Base-by-base conservation (phyloP, 129 eudicot genomes). In the Heracleum sosnowskyi region DNA sequence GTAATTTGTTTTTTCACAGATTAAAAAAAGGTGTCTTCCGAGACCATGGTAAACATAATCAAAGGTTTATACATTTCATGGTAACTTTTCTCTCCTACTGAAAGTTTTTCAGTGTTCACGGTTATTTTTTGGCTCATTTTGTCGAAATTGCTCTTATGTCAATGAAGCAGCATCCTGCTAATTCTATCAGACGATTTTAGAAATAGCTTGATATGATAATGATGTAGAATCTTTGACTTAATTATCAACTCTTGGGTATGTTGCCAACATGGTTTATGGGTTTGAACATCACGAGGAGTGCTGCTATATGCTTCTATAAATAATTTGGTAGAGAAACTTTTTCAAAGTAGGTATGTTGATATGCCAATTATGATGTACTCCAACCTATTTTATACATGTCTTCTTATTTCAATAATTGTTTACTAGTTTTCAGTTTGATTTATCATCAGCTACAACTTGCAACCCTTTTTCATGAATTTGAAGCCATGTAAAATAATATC, bases 31-130 rank as follows among this genome's bases (percentile, higher is more conserved):
- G 40, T 80, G 78, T 44, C 77, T 47, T 22, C 77, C 29, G 49
- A 76, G n/a, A 83, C 40, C 78, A 94, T 94, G 97, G 97, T 91
- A 64, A 93, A 86, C 78, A 96, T 96, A 41, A 86, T 86, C 74
- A 94, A 90, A 83, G 97, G 97, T 79, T 74, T 91, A 71, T 84
- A 82, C 79, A 87, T 90, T 68, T 83, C 97, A 76, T 91, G 98
- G 98, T 91, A 85, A 85, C 55, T 44, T 63, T 37, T 73, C 62
- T 24, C 9, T 35, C 31, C 28, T 26, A 13, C 77, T 26, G 4
- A 15, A 18, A n/a, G 20, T 68, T 37, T 49, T 53, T 16, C 37
- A 57, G 63, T 34, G 11, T 13, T 77, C 12, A 64, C 31, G 74
- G 45, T 29, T 18, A 49, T 62, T 26, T 31, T 22, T 69, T 64